A percentile compares a stretch with the other conserved stretches of the same genome.
Evolutionary conservation across 306 rosid species (phyloP).

Genomic region (Luffa acutangula): DNA sequence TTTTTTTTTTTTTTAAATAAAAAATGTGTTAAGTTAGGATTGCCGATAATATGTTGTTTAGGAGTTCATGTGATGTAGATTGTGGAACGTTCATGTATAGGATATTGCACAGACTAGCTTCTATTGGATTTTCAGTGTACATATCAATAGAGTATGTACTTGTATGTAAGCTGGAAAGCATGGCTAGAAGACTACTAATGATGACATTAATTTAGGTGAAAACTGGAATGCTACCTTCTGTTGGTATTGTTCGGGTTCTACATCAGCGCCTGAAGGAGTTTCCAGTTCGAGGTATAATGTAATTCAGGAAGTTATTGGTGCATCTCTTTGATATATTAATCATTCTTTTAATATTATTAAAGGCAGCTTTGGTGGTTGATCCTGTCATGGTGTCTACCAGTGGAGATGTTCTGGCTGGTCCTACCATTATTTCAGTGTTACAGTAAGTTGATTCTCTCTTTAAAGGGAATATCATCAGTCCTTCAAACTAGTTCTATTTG

Average conservation of each 20-base stretch:
- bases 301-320: not conserved
- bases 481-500: not conserved
- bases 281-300: slow-evolving; percentile 65
- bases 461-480: not conserved
- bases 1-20: not conserved
- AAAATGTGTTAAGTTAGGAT: slow-evolving; percentile 12
- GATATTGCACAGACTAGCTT: not conserved
- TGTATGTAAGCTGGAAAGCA: not conserved
- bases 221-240: slow-evolving; percentile 89
- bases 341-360: slow-evolving; percentile 25
- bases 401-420: slow-evolving; percentile 70
- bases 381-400: slow-evolving; percentile 96
- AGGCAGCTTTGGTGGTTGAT: slow-evolving; percentile 93
- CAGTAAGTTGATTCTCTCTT: slow-evolving; percentile 28
- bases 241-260: slow-evolving; percentile 45
- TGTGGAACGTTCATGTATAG: not conserved
- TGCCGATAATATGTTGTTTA: not conserved
- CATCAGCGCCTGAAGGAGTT: slow-evolving; percentile 45
- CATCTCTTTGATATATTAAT: slow-evolving; percentile 15
- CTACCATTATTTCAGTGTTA: slow-evolving; percentile 54
- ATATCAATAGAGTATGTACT: not conserved
- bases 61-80: not conserved
- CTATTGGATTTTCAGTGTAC: not conserved
- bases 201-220: slow-evolving; percentile 51
- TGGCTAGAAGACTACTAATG: not conserved